These are phyloP conservation scores for Bryoerythrophyllum caledonicum DNA, from an alignment of 225 moss, liverwort and hornwort species.

Conservation along the genomic window DNA sequence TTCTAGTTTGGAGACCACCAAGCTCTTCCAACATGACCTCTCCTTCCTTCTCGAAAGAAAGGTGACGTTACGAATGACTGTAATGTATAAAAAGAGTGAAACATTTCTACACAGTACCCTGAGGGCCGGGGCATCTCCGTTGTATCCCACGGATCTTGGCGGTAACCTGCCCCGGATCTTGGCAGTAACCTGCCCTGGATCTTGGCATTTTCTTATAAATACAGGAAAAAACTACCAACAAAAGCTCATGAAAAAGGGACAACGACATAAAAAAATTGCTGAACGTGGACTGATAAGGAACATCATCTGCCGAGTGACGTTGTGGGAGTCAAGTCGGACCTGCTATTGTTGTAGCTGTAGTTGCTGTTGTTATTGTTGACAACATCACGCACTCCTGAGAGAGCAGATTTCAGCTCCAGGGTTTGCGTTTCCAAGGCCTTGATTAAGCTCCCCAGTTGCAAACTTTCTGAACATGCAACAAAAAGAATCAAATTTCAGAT, in stretches of 20 bases:
- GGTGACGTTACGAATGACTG: too few relatives aligned
- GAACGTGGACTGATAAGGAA: conserved; percentile 18
- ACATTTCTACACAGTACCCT: conserved; percentile 29
- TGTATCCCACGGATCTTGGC: conserved; percentile 54
- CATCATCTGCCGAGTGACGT: conserved; percentile 37
- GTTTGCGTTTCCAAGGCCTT: conserved; percentile 87
- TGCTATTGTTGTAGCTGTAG: conserved; percentile 23
- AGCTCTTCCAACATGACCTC: too few relatives aligned
- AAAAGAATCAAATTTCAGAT: background rate
- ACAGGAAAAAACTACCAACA: background rate
- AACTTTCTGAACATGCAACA: conserved; percentile 53
- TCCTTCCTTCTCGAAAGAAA: too few relatives aligned
- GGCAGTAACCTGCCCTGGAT: conserved; percentile 50
- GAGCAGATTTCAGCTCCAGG: conserved; percentile 70
- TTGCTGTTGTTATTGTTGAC: conserved; percentile 30
- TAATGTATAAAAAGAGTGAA: background rate
- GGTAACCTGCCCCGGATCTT: too few relatives aligned
- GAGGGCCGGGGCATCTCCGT: conserved; percentile 60
- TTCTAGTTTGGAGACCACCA: too few relatives aligned
- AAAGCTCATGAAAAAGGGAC: too few relatives aligned
- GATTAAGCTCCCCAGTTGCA: conserved; percentile 64
- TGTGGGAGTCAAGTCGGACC: conserved; percentile 46
- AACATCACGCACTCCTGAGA: conserved; percentile 75
- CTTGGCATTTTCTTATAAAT: background rate
- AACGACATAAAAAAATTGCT: background rate